A percentile compares a stretch with the other conserved stretches of the same genome.
phyloP scores from a whole-genome alignment of 2,329 filamentous ascomycete genomes.

The Aspergillus ochraceus region DNA sequence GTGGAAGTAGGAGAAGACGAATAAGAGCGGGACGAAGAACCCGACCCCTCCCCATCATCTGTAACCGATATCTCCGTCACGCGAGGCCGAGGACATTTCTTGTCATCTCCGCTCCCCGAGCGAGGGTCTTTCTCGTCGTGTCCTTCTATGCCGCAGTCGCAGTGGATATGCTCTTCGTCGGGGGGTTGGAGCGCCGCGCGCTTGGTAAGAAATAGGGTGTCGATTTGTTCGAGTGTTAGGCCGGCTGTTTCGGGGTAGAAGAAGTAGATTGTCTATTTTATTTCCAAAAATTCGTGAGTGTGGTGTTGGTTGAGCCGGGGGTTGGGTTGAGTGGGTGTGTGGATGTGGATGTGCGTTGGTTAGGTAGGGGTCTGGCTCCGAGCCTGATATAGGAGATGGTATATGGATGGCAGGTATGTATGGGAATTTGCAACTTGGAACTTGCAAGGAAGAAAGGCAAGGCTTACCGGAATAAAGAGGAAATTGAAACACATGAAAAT shows the following conservation, averaged over 20 bases:
- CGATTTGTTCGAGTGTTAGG: conserved; percentile 46
- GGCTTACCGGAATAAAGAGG: conserved; percentile 36
- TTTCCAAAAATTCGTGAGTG: too few relatives aligned
- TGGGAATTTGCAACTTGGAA: not conserved
- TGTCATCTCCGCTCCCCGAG: not conserved
- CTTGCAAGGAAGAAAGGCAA: not conserved
- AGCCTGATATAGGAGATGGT: too few relatives aligned
- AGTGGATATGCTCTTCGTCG: not conserved
- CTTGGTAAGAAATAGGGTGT: conserved; percentile 39
- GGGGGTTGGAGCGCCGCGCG: too few relatives aligned
- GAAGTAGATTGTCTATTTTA: conserved; percentile 44
- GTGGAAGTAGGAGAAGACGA: too few relatives aligned
- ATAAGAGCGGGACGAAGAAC: too few relatives aligned
- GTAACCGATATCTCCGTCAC: too few relatives aligned
- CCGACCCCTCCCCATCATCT: too few relatives aligned
- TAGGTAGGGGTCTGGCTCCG: not conserved
- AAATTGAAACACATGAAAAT: conserved; percentile 39
- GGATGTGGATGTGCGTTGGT: too few relatives aligned
- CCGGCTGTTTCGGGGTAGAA: conserved; percentile 48
- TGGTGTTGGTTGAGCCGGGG: too few relatives aligned
- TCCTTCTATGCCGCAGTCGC: too few relatives aligned
- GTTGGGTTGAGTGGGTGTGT: too few relatives aligned
- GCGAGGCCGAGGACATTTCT: not conserved
- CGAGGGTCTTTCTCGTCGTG: not conserved
- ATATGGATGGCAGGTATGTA: too few relatives aligned